Conservation (phyloP, 768 basidiomycete genomes). For the Suillus placidus region DNA sequence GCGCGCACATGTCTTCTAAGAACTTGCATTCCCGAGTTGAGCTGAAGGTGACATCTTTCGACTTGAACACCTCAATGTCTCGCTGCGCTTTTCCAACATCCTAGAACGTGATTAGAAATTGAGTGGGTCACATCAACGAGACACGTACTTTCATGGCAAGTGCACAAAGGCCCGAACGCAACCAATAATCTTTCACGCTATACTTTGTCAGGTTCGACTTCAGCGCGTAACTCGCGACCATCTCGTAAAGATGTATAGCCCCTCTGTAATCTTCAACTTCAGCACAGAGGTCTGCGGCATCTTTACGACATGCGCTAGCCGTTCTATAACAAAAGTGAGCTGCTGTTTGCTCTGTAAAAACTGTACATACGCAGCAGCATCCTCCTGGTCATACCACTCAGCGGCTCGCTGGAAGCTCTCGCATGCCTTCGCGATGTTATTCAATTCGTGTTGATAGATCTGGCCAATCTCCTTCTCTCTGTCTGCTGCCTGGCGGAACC, state of each 20-base stretch:
- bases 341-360: not conserved
- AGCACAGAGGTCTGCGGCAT: conserved; percentile 93
- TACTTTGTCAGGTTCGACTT: conserved; percentile 90
- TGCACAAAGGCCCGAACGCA: conserved; percentile 83
- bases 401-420: conserved; percentile 91
- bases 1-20: conserved; percentile 73
- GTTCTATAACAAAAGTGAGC: conserved; percentile 55
- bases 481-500: conserved; percentile 97
- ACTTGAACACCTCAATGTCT: conserved; percentile 74
- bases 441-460: conserved; percentile 82
- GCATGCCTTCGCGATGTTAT: conserved; percentile 83
- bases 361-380: conserved; percentile 86
- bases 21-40: conserved; percentile 95
- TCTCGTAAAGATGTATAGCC: conserved; percentile 88
- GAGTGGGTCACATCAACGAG: not conserved
- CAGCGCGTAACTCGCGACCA: conserved; percentile 85
- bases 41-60: conserved; percentile 83
- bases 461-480: conserved; percentile 96
- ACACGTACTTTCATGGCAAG: conserved; percentile 79
- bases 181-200: conserved; percentile 98
- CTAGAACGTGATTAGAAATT: conserved; percentile 44
- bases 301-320: conserved; percentile 94
- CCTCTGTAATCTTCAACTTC: conserved; percentile 82
- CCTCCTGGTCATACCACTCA: conserved; percentile 98
- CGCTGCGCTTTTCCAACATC: conserved; percentile 83